Base-by-base conservation (phyloP, 805 yeast genomes). In the Metschnikowia colocasiae region DNA sequence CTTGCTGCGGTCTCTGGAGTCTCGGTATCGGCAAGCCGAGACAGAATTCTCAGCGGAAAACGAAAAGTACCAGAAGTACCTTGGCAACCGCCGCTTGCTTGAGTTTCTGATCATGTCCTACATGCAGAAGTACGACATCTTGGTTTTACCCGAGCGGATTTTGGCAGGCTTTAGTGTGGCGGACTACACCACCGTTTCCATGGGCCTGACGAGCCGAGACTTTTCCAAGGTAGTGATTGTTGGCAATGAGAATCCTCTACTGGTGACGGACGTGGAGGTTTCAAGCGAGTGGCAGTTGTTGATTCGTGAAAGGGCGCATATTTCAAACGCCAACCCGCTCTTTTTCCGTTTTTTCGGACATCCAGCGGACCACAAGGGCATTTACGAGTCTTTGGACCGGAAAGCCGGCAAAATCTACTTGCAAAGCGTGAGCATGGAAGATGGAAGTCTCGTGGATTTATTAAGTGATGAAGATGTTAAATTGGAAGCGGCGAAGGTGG, bases 61-160 rank as follows among this genome's bases (percentile, higher is more conserved):
- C 25, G 43, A 42, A 13, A 55, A 57, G 19, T 53, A 66, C 6
- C 60, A 63, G 16, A 64, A 62, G 27, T 75, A 73, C 51, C 63
- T 62, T 27, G 56, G 54, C 4, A 65, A 73, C 26, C 64, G 76
- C 47, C 65, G 75, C 52, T 64, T 68, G 8, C 58, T 80, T 33
- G 82, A 80, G 57, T 77, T 78, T 53, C 68, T 78, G 1, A 79
- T 80, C 7, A 59, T 68, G 43, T n/a, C 26, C 12, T 40, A 31
- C 20, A 30, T 9, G 30, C 43, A 29, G n/a, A 30, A 23, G 37
- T 31, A 18, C 27, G 37, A 40, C 4, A 22, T 31, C 13, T 31
- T 40, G 43, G 37, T 40, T 10, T 23, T 40, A 6, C 43, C 43
- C n/a, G 36, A 40, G 36, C 41, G 31, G 3, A 7, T n/a, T 18